phyloP scores from a whole-genome alignment of 768 basidiomycete genomes.

The Pisolithus microcarpus region DNA sequence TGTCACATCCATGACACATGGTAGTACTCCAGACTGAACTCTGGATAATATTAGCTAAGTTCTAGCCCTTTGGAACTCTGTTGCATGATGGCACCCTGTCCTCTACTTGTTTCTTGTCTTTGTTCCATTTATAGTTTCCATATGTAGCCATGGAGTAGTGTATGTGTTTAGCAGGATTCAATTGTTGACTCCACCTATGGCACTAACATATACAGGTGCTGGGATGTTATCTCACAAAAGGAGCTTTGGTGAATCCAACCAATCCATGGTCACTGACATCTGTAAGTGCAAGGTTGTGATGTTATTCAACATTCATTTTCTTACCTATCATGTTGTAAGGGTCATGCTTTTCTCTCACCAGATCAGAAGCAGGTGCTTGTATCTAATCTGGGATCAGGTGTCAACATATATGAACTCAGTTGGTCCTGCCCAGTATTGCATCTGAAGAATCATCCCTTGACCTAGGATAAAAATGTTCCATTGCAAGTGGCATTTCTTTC shows the following conservation, averaged over 20 bases:
- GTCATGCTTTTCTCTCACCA: not conserved
- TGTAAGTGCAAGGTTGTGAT: not conserved
- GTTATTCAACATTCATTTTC: not conserved
- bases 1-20: no score
- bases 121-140: no score
- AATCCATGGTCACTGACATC: constrained; percentile 1
- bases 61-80: no score
- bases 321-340: not conserved
- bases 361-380: not conserved
- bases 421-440: not conserved
- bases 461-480: not conserved
- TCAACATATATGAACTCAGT: not conserved
- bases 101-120: no score
- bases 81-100: no score
- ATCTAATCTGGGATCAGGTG: constrained; percentile 1
- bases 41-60: no score
- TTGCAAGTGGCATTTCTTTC: not conserved
- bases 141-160: constrained; percentile 7
- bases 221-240: not conserved
- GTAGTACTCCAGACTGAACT: no score
- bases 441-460: not conserved
- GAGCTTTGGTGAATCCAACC: constrained; percentile 2
- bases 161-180: not conserved
- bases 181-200: not conserved
- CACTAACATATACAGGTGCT: not conserved